Conservation (phyloP, 805 yeast species). For the Teunomyces tritomae region DNA sequence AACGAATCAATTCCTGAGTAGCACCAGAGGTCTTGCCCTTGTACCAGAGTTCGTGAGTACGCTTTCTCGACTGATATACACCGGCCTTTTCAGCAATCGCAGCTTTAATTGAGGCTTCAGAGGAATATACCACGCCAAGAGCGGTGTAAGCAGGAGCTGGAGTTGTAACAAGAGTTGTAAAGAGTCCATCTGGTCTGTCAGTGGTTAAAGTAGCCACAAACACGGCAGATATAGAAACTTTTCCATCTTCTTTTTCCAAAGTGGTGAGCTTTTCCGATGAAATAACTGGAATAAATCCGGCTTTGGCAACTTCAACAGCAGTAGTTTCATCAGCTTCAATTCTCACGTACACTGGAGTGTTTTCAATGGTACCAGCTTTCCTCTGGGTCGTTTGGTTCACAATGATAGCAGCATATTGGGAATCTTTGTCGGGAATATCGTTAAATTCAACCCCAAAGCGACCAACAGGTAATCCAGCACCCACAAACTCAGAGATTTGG, state of each 20-base stretch:
- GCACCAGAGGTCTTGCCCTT: constrained; percentile 98
- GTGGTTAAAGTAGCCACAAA: constrained; percentile 58
- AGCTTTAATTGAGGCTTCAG: constrained; percentile 73
- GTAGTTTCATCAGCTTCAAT: constrained; percentile 17
- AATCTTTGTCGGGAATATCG: not conserved
- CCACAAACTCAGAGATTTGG: constrained; percentile 30
- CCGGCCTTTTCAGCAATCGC: constrained; percentile 83
- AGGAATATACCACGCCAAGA: constrained; percentile 89
- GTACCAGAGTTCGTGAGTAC: constrained; percentile 82
- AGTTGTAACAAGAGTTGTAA: constrained; percentile 76
- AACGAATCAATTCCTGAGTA: constrained; percentile 67
- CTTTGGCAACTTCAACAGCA: constrained; percentile 26
- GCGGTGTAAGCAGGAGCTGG: constrained; percentile 52
- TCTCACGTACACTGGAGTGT: constrained; percentile 27
- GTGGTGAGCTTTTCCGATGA: constrained; percentile 26
- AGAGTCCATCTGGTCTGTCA: constrained; percentile 85
- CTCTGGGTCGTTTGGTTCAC: constrained; percentile 14
- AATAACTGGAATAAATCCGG: constrained; percentile 37
- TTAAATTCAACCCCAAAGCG: constrained; percentile 38
- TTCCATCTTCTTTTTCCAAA: constrained; percentile 18
- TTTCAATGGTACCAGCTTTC: constrained; percentile 21
- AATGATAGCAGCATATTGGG: not conserved
- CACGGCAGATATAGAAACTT: constrained; percentile 41
- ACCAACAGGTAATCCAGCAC: constrained; percentile 50
- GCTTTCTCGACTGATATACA: constrained; percentile 87